A percentile compares a stretch with the other conserved stretches of the same genome.
Evolutionary conservation across 768 basidiomycete species (phyloP).

Genomic region (Collybiopsis luxurians): DNA sequence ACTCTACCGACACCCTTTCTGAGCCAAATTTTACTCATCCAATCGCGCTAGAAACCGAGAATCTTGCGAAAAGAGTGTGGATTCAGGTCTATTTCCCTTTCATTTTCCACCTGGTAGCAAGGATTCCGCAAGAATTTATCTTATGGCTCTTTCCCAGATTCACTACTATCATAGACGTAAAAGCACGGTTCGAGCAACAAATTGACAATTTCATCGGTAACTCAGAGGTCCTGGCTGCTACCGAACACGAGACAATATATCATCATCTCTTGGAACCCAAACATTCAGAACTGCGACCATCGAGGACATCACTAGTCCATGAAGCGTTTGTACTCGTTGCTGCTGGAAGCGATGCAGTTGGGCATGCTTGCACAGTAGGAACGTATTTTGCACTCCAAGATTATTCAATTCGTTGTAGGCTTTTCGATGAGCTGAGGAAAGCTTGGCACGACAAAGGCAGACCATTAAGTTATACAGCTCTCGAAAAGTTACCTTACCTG

Average conservation of each 20-base stretch:
- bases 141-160: no score
- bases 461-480: constrained; percentile 19
- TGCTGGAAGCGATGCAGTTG: constrained; percentile 37
- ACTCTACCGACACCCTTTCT: no score
- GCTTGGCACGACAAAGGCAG: constrained; percentile 33
- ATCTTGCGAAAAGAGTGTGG: no score
- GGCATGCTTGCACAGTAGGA: constrained; percentile 34
- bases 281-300: not conserved
- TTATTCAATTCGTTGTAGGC: constrained; percentile 19
- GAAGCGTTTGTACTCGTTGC: constrained; percentile 36
- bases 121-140: no score
- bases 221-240: constrained; percentile 2
- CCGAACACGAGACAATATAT: constrained; percentile 17
- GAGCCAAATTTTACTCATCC: no score
- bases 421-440: constrained; percentile 30
- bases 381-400: constrained; percentile 33
- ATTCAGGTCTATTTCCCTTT: no score
- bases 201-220: constrained; percentile 14
- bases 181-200: constrained; percentile 9
- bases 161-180: not conserved
- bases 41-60: no score
- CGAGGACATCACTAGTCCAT: constrained; percentile 19
- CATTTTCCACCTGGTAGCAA: no score
- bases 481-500: constrained; percentile 42
- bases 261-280: constrained; percentile 16